A percentile compares a stretch with the other conserved stretches of the same genome.
These are phyloP conservation scores for Echites panduratus DNA, from an alignment of 257 asterid genomes.

Conservation along the genomic window DNA sequence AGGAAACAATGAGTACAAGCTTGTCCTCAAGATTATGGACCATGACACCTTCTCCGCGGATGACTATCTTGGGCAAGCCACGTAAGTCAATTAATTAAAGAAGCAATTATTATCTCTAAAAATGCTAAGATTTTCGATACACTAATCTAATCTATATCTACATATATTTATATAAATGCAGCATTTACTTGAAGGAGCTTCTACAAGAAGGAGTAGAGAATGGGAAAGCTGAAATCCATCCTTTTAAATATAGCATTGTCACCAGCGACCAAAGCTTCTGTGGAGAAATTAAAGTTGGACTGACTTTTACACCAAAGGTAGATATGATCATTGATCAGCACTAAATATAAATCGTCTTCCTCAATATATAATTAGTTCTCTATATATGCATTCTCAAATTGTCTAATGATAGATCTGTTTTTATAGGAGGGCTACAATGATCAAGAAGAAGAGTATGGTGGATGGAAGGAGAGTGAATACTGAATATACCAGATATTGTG, in stretches of 20 bases:
- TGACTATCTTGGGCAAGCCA: conserved; percentile 57
- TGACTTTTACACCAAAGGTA: conserved; percentile 47
- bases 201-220: conserved; percentile 48
- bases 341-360: too few relatives aligned
- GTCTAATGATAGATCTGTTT: background rate
- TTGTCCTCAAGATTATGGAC: conserved; percentile 52
- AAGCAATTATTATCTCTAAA: too few relatives aligned
- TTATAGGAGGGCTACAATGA: conserved; percentile 6
- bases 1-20: conserved; percentile 32
- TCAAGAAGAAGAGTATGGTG: conserved; percentile 23
- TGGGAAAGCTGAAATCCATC: conserved; percentile 48
- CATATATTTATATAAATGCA: too few relatives aligned
- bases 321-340: too few relatives aligned
- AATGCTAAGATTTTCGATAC: too few relatives aligned
- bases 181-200: conserved; percentile 59
- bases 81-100: conserved; percentile 26
- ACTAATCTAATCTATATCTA: too few relatives aligned
- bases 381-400: background rate
- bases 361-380: too few relatives aligned
- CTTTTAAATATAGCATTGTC: conserved; percentile 50
- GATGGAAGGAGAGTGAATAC: conserved; percentile 30
- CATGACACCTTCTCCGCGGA: conserved; percentile 41
- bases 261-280: conserved; percentile 29
- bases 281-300: conserved; percentile 66
- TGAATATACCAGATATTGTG: too few relatives aligned